Evolutionary conservation across 2,329 filamentous ascomycete genomes (phyloP), one percentile per base, ranked within the genome.

Genomic region (Podosphaera aphanis): DNA sequence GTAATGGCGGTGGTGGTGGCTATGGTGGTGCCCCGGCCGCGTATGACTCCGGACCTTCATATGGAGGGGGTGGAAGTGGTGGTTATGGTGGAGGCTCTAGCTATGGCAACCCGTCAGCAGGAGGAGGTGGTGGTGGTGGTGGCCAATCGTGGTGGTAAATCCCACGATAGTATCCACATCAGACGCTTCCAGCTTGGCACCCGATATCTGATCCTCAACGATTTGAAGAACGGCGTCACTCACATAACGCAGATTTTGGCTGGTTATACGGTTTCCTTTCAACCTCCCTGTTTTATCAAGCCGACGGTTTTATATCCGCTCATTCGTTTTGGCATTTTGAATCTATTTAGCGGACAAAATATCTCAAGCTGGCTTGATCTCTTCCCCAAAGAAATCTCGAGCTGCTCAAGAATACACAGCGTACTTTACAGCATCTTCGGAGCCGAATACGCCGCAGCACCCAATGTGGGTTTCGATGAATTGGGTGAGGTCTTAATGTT

Each of bases 1-100:
- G 60, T 52, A 62, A 62, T 43, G 66, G 66, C 49, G 60, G 63
- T 45, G 79, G 80, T 55, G 64, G 67, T 51, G 65, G 67, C 52
- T 66, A 60, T 50, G 62, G 61, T 49, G 60, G 62, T 46, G 57
- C 62, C 31, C 56, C 59, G 35, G 49, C 55, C 40, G 61, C 66
- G 45, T 64, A 61, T 49, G 58, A 62, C 18, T 29, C 36, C 20
- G 46, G 25, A n/a, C 40, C 48, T 47, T 66, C 83, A 50, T 77
- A 70, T 47, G 66, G 66, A 47, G 66, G 66, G 37, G 65, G 64
- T 47, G 63, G 65, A 37, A 59, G 61, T 43, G 63, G 74, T 46
- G 69, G 72, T 58, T 57, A 61, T 49, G 78, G 80, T 54, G 63
- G 61, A 48, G 64, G 64, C 48, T 40, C 39, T 25, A 63, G 44